phyloP scores from a whole-genome alignment of 1,139 yeast species.

The Arxiozyma telluris region DNA sequence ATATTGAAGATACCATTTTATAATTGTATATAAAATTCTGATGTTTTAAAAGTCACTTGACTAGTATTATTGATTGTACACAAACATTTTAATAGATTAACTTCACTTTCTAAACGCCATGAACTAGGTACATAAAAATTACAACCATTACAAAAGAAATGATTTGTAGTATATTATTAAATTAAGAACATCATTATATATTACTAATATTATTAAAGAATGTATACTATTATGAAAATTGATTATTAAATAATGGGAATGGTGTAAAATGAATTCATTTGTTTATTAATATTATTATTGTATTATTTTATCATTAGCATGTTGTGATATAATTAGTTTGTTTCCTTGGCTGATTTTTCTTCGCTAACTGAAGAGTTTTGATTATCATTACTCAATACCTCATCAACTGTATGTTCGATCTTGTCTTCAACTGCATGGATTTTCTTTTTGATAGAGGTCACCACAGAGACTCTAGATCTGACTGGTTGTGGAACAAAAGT shows the following conservation, averaged over 20 bases:
- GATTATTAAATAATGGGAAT: neutral
- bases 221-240: no score
- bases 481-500: conserved; percentile 70
- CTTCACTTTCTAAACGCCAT: no score
- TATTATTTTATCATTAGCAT: neutral
- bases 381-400: neutral
- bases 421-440: neutral
- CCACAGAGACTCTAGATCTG: conserved; percentile 38
- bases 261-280: neutral
- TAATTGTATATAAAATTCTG: neutral
- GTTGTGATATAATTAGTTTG: neutral
- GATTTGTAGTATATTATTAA: no score
- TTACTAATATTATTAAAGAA: no score
- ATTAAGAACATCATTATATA: no score
- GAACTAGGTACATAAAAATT: no score
- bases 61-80: no score
- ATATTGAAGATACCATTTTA: neutral
- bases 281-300: neutral
- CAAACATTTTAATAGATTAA: no score
- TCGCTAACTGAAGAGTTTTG: neutral
- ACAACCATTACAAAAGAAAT: no score
- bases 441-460: neutral
- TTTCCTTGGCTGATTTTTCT: conserved; percentile 1
- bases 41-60: neutral
- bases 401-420: conserved; percentile 3